Evolutionary conservation across 305 asterid species (phyloP).

Genomic region (Withania somnifera): DNA sequence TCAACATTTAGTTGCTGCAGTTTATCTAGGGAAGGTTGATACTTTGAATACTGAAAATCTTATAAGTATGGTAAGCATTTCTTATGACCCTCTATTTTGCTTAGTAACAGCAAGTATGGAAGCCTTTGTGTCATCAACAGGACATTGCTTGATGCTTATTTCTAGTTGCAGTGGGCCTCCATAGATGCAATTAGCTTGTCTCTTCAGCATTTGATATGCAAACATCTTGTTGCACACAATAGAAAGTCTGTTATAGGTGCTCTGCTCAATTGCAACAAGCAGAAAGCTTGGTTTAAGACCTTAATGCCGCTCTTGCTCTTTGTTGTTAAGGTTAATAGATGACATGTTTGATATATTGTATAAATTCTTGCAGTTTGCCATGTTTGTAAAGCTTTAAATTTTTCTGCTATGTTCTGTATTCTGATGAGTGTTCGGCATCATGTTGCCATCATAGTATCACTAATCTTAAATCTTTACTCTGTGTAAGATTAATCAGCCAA

Average conservation of each 20-base stretch:
- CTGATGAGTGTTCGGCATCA: neutral
- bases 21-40: constrained; percentile 82
- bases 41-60: constrained; percentile 50
- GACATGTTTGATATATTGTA: neutral
- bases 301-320: neutral
- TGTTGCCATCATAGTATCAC: neutral
- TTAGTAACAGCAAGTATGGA: neutral
- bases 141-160: neutral
- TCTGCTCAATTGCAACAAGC: neutral
- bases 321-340: neutral
- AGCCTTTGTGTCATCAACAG: neutral
- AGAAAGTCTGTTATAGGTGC: neutral
- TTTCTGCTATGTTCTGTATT: neutral
- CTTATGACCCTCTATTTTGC: neutral
- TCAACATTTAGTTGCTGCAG: constrained; percentile 76
- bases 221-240: neutral
- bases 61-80: constrained; percentile 50
- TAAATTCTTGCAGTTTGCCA: neutral
- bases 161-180: neutral
- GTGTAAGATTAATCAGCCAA: neutral
- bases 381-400: neutral
- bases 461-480: neutral
- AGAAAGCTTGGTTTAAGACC: neutral
- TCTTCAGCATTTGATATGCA: neutral
- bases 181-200: neutral